Conservation (phyloP, 2,329 filamentous ascomycete species). For the Nothophaeocryptopus gaeumannii region DNA sequence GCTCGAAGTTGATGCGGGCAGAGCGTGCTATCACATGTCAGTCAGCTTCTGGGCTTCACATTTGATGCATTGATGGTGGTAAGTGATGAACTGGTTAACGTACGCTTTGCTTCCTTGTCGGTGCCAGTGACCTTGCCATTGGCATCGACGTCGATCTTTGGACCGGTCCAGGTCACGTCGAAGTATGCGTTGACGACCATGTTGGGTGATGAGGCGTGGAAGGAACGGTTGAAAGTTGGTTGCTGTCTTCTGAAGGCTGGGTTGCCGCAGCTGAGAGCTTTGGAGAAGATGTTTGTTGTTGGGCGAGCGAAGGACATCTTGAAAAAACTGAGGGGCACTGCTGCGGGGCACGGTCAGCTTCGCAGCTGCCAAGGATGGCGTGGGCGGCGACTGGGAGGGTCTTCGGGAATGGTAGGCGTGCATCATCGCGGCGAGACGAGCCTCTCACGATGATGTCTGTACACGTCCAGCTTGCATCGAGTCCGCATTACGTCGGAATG, state of each 20-base stretch:
- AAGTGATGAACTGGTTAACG: conserved; percentile 36
- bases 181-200: conserved; percentile 75
- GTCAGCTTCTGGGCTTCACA: conserved; percentile 14
- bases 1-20: conserved; percentile 83
- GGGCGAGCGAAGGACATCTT: conserved; percentile 14
- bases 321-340: conserved; percentile 2
- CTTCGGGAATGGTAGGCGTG: no score
- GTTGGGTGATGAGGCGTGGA: conserved; percentile 64
- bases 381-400: no score
- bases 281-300: conserved; percentile 16
- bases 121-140: conserved; percentile 49
- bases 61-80: neutral
- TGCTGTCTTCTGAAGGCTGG: conserved; percentile 29
- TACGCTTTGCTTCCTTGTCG: conserved; percentile 56
- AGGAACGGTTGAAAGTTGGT: conserved; percentile 48
- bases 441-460: no score
- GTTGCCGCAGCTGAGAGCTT: conserved; percentile 28
- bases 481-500: no score
- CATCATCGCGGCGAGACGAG: no score
- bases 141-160: conserved; percentile 62
- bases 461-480: no score
- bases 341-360: neutral
- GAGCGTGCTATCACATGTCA: conserved; percentile 56
- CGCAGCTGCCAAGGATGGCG: no score
- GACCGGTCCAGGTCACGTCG: conserved; percentile 53